These are phyloP conservation scores for Cicer pinnatifidum DNA, from an alignment of 306 rosid genomes.

Conservation along the genomic window DNA sequence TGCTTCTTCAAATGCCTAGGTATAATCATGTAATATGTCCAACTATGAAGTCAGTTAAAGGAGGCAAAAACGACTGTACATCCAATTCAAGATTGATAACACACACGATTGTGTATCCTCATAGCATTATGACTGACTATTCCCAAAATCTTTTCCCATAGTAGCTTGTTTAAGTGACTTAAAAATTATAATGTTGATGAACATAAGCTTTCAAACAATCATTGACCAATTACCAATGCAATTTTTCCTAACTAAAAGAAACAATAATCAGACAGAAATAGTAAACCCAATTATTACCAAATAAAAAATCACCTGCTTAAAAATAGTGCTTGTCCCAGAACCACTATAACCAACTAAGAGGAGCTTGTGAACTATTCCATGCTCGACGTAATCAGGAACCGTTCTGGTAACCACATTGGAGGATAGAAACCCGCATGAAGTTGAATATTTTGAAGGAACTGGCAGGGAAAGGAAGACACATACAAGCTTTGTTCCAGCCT, in stretches of 20 bases:
- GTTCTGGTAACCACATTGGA: slow-evolving; percentile 59
- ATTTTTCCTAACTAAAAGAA: slow-evolving; percentile 37
- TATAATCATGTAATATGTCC: slow-evolving; percentile 10
- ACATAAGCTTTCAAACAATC: background rate
- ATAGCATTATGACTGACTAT: background rate
- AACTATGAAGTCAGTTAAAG: slow-evolving; percentile 3
- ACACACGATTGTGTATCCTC: slow-evolving; percentile 24
- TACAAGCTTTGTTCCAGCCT: slow-evolving; percentile 96
- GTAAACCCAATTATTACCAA: background rate
- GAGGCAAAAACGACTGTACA: background rate
- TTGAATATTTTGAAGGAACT: slow-evolving; percentile 74
- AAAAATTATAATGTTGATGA: slow-evolving; percentile 23
- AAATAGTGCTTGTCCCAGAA: slow-evolving; percentile 97
- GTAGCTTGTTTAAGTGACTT: background rate
- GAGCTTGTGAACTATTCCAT: slow-evolving; percentile 82
- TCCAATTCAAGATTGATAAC: slow-evolving; percentile 9
- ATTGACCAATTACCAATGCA: background rate
- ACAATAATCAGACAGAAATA: slow-evolving; percentile 18
- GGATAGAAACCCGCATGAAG: slow-evolving; percentile 62
- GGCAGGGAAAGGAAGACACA: slow-evolving; percentile 92
- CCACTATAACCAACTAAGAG: slow-evolving; percentile 91
- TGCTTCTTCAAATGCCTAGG: slow-evolving; percentile 24
- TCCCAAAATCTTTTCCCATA: background rate
- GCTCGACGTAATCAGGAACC: slow-evolving; percentile 81
- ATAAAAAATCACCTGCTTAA: slow-evolving; percentile 80